Evolutionary conservation across 1,139 yeast species (phyloP), one percentile per base, ranked within the genome.

Genomic region (Saccharomyces hybrid): DNA sequence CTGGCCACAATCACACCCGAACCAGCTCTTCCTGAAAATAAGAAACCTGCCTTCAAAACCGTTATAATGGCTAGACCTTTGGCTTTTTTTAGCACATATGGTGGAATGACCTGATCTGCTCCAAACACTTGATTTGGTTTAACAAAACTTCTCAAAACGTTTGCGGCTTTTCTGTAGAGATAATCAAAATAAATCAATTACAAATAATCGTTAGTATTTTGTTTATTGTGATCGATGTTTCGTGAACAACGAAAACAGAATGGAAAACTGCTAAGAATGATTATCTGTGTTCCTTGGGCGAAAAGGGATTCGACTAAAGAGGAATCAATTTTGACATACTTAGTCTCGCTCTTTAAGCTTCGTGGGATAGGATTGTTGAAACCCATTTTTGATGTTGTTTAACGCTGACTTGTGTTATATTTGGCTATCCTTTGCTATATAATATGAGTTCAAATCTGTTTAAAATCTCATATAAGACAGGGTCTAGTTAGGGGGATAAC

Each of bases 21-120:
- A 27, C 99, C 99, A 1, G 97, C 98, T 69, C 99, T 81, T 34
- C 98, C 99, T 4, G 96, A 88, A 69, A 93, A 93, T 58, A 93
- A 76, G 68, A 93, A 93, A 1, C 99, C 99, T 1, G 98, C 99
- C 69, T 95, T 93, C 59, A 93, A 76, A 19, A 93, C 97, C 1
- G 98, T 93, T 60, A 93, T 80, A 48, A 93, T 73, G 2, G 96
- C 97, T 51, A 93, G 78, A 28, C 99, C 99, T 68, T 88, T 87
- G 46, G 99, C 99, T 66, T 88, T 86, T 61, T 86, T 83, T 59
- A 93, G 78, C 4, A 93, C 82, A 34, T 82, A 83, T n/a, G 96
- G 96, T 1, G 99, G 99, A 58, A 93, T 93, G 55, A 93, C 83
- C 65, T 85, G 74, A 55, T 89, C 96, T 19, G 93, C 89, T 34